Evolutionary conservation across 371 early-diverging fungal genomes (phyloP).

Genomic region (Apophysomyces elegans): DNA sequence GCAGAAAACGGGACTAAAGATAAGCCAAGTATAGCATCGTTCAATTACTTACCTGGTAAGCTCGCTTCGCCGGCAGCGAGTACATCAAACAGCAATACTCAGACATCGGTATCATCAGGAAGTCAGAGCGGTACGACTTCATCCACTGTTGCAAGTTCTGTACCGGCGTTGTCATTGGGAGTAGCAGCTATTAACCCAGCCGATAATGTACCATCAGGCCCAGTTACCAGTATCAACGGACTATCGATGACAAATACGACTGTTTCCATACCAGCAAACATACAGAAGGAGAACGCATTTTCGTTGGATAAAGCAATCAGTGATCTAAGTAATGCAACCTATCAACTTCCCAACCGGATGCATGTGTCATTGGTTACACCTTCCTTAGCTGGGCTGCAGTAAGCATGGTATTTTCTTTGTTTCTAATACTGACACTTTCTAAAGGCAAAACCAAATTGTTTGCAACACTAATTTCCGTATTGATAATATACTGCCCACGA

Average conservation of each 20-base stretch:
- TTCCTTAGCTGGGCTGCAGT: constrained; percentile 33
- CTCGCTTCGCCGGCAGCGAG: constrained; percentile 3
- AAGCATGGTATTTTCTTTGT: constrained; percentile 17
- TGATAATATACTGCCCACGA: constrained; percentile 42
- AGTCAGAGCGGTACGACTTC: neutral
- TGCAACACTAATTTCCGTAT: constrained; percentile 48
- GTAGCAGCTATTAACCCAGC: constrained; percentile 7
- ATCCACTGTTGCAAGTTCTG: neutral
- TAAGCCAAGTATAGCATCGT: neutral
- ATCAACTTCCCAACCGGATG: constrained; percentile 36
- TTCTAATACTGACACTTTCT: neutral
- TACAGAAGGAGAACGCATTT: constrained; percentile 32
- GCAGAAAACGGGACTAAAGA: too few species aligned
- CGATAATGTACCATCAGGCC: neutral
- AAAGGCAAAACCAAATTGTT: constrained; percentile 43
- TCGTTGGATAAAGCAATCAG: constrained; percentile 37
- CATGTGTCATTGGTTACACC: constrained; percentile 38
- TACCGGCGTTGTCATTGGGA: constrained; percentile 19
- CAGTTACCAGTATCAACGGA: constrained; percentile 15
- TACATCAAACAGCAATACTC: constrained; percentile 3
- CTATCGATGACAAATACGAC: constrained; percentile 12
- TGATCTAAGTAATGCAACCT: constrained; percentile 29
- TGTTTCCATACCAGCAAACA: constrained; percentile 5
- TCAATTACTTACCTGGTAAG: constrained; percentile 10
- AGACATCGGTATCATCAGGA: neutral